These are phyloP conservation scores for Tricholoma sp. DNA, from an alignment of 768 basidiomycete genomes.

Conservation along the genomic window DNA sequence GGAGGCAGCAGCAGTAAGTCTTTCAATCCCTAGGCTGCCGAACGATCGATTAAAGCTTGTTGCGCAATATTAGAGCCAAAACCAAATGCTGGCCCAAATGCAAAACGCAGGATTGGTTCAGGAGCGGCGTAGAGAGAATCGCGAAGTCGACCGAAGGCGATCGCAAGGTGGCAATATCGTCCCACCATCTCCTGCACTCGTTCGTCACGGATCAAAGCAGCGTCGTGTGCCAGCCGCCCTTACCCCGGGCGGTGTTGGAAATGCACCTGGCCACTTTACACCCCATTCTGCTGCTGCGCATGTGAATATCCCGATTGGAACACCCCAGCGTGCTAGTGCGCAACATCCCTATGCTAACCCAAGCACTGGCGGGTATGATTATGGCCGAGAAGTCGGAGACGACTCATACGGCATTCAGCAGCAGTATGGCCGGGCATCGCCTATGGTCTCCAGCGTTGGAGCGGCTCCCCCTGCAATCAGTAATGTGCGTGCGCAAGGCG, in stretches of 20 bases:
- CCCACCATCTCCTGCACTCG: constrained; percentile 75
- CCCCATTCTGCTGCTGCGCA: constrained; percentile 76
- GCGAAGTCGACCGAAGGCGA: constrained; percentile 61
- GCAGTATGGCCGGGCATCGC: constrained; percentile 74
- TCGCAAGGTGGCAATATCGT: constrained; percentile 51
- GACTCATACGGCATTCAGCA: constrained; percentile 54
- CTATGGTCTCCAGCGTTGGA: constrained; percentile 70
- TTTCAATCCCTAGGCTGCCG: background rate
- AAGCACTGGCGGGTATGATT: constrained; percentile 54
- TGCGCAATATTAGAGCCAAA: constrained; percentile 40
- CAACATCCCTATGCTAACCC: constrained; percentile 74
- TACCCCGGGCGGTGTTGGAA: constrained; percentile 41
- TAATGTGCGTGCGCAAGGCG: constrained; percentile 65
- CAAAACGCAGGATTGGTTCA: constrained; percentile 47
- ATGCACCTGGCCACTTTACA: constrained; percentile 51
- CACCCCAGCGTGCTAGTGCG: constrained; percentile 40
- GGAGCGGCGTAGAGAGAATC: constrained; percentile 60
- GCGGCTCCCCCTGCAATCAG: constrained; percentile 71
- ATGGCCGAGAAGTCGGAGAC: constrained; percentile 41
- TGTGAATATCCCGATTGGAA: constrained; percentile 63
- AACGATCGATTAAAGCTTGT: constrained; percentile 1
- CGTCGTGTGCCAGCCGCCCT: constrained; percentile 58
- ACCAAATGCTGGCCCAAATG: constrained; percentile 59
- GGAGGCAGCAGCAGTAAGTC: constrained; percentile 75
- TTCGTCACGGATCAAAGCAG: constrained; percentile 71